phyloP scores from a whole-genome alignment of 805 yeast species.

The Priceomyces fermenticarens region DNA sequence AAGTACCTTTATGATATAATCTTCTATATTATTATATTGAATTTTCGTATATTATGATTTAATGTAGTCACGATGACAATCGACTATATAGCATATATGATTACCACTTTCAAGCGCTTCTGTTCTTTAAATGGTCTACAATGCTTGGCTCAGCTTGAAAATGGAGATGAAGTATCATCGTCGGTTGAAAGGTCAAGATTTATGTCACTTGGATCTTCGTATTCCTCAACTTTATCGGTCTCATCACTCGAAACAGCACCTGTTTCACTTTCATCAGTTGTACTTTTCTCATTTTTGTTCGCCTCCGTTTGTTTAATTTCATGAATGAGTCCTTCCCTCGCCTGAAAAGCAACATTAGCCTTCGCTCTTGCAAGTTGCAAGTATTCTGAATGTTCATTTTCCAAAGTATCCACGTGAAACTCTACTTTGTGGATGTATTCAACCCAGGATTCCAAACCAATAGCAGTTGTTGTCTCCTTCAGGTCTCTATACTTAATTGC shows the following conservation, averaged over 20 bases:
- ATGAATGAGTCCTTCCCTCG: slow-evolving; percentile 25
- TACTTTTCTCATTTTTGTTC: not conserved
- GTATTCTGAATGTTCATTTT: slow-evolving; percentile 61
- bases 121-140: no score
- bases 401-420: slow-evolving; percentile 46
- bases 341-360: slow-evolving; percentile 43
- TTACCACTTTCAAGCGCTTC: no score
- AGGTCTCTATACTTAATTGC: slow-evolving; percentile 18
- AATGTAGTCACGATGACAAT: no score
- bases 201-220: not conserved
- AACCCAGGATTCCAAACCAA: slow-evolving; percentile 36
- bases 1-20: no score
- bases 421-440: slow-evolving; percentile 37
- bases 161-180: no score
- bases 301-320: not conserved
- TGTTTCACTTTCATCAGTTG: not conserved
- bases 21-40: no score
- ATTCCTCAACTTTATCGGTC: not conserved
- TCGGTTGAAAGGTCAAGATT: no score
- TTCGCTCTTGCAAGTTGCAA: slow-evolving; percentile 41
- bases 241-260: not conserved
- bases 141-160: no score
- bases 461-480: slow-evolving; percentile 17
- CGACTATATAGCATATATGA: no score
- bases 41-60: no score